A percentile compares a stretch with the other conserved stretches of the same genome.
phyloP scores from a whole-genome alignment of 495 filamentous ascomycete species.

The Jackrogersella multiformis region DNA sequence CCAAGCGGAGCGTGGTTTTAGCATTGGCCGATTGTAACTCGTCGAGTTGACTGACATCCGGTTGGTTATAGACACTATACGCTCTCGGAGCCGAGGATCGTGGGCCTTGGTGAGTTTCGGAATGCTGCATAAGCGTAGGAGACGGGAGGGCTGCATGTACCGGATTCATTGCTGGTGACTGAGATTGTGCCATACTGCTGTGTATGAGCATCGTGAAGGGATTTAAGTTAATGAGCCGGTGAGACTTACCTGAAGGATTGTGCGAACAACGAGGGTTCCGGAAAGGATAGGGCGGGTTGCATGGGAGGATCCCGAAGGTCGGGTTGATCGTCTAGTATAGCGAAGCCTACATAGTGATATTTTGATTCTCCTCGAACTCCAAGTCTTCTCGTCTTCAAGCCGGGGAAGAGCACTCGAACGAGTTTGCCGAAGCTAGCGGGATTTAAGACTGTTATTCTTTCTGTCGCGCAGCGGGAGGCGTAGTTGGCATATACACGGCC shows the following conservation, averaged over 20 bases:
- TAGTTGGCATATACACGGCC: conserved; percentile 95
- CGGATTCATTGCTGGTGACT: conserved; percentile 39
- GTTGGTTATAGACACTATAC: conserved; percentile 63
- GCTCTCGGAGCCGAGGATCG: conserved; percentile 26
- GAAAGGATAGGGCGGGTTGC: conserved; percentile 51
- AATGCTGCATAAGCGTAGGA: conserved; percentile 56
- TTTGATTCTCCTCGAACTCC: conserved; percentile 97
- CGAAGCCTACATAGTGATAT: conserved; percentile 95
- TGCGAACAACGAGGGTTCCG: conserved; percentile 48
- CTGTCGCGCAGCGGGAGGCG: conserved; percentile 86
- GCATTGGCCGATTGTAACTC: conserved; percentile 55
- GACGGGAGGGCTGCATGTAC: conserved; percentile 77
- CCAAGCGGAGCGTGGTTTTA: conserved; percentile 72
- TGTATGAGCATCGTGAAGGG: conserved; percentile 38
- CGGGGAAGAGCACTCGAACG: conserved; percentile 93
- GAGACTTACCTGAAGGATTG: conserved; percentile 55
- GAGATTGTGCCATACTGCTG: conserved; percentile 38
- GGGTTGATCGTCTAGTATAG: conserved; percentile 70
- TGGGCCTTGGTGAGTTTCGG: conserved; percentile 27
- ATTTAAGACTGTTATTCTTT: conserved; percentile 91
- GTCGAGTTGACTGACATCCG: conserved; percentile 54
- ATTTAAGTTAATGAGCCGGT: not conserved
- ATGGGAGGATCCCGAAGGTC: conserved; percentile 51
- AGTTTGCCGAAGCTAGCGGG: conserved; percentile 98
- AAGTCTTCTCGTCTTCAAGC: conserved; percentile 87